Conservation (phyloP, 805 yeast genomes). For the Lachancea waltii region DNA sequence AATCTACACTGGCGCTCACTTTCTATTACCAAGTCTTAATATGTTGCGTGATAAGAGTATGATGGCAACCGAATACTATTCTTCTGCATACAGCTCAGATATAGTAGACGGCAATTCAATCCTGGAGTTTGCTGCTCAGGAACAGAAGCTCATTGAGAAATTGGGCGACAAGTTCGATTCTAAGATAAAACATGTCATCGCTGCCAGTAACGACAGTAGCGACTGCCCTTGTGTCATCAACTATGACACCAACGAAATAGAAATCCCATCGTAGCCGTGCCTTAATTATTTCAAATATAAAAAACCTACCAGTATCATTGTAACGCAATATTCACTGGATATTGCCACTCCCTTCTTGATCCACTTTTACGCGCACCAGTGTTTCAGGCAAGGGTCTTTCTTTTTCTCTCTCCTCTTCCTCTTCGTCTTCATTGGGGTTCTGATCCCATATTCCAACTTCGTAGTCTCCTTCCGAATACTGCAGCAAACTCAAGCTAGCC, state of each 20-base stretch:
- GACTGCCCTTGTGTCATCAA: slow-evolving; percentile 33
- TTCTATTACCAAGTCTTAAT: slow-evolving; percentile 2
- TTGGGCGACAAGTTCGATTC: slow-evolving; percentile 20
- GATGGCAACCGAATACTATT: too few species aligned
- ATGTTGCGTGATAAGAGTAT: slow-evolving; percentile 13
- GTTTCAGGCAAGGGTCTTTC: slow-evolving; percentile 57
- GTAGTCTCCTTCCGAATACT: slow-evolving; percentile 29
- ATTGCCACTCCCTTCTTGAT: slow-evolving; percentile 30
- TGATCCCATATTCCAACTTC: slow-evolving; percentile 26
- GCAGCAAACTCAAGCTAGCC: slow-evolving; percentile 28
- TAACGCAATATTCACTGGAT: neutral
- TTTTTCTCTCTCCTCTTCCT: slow-evolving; percentile 16
- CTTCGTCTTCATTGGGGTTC: slow-evolving; percentile 15
- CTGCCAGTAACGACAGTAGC: slow-evolving; percentile 34
- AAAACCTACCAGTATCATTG: neutral
- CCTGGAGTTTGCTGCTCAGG: slow-evolving; percentile 11
- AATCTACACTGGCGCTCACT: slow-evolving; percentile 28
- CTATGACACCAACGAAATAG: slow-evolving; percentile 33
- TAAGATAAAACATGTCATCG: slow-evolving; percentile 32
- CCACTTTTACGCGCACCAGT: slow-evolving; percentile 50
- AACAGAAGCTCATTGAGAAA: slow-evolving; percentile 13
- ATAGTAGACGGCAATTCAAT: slow-evolving; percentile 9
- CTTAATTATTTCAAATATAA: neutral
- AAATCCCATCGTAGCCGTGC: slow-evolving; percentile 8
- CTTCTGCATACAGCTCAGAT: too few species aligned